phyloP scores from a whole-genome alignment of 2,329 filamentous ascomycete genomes.

The Diplodia corticola region DNA sequence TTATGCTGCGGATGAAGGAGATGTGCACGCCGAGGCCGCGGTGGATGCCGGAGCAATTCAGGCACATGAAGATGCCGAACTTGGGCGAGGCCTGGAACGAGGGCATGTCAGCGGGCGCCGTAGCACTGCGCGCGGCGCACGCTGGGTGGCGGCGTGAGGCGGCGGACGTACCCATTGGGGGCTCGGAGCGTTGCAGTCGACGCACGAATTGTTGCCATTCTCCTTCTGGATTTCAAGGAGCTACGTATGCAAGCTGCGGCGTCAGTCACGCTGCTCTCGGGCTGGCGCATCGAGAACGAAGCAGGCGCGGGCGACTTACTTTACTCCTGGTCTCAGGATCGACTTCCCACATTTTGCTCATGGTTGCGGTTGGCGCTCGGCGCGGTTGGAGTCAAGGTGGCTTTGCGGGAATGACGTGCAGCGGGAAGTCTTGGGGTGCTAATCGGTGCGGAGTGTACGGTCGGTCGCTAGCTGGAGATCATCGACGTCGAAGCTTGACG shows the following conservation, averaged over 20 bases:
- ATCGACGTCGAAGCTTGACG: neutral
- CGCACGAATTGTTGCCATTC: conserved; percentile 84
- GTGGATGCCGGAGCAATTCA: conserved; percentile 92
- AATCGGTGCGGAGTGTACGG: neutral
- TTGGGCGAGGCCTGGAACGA: conserved; percentile 72
- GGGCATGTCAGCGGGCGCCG: neutral
- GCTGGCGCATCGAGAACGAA: neutral
- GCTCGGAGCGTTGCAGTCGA: conserved; percentile 92
- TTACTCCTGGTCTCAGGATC: conserved; percentile 96
- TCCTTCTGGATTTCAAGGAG: conserved; percentile 89
- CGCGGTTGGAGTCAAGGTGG: conserved; percentile 13
- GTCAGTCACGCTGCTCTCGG: neutral
- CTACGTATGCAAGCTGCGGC: conserved; percentile 48
- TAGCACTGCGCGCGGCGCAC: neutral
- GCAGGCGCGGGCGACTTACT: conserved; percentile 53
- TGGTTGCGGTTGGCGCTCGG: conserved; percentile 31
- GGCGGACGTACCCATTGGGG: conserved; percentile 82
- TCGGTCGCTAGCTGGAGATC: neutral
- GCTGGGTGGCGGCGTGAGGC: conserved; percentile 18
- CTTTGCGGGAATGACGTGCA: conserved; percentile 9
- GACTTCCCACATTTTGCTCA: conserved; percentile 93
- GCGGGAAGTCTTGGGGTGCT: neutral
- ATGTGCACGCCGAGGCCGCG: conserved; percentile 95
- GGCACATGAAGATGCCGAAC: conserved; percentile 98
- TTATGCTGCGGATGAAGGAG: conserved; percentile 95